These are phyloP conservation scores for Arachnopeziza araneosa DNA, from an alignment of 2,329 filamentous ascomycete species.

Conservation along the genomic window DNA sequence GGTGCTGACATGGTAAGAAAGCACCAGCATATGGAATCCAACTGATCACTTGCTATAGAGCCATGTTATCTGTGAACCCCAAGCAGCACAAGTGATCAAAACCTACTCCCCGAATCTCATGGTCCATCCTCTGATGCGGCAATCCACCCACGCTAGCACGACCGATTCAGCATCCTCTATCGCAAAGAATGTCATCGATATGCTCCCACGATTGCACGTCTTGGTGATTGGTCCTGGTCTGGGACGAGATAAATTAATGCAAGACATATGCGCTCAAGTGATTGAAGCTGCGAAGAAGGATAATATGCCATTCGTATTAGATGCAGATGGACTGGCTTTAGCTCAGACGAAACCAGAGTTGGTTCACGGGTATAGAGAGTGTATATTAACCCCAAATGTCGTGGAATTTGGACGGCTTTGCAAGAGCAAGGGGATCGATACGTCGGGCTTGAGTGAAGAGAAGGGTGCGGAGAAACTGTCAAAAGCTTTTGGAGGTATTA, in stretches of 20 bases:
- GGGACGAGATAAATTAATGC: slow-evolving; percentile 84
- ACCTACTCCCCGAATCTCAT: slow-evolving; percentile 97
- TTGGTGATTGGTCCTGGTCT: slow-evolving; percentile 90
- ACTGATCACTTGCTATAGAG: slow-evolving; percentile 46
- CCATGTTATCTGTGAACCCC: slow-evolving; percentile 92
- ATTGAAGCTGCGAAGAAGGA: slow-evolving; percentile 70
- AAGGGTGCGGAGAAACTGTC: slow-evolving; percentile 60
- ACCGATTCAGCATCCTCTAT: slow-evolving; percentile 54
- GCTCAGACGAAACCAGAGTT: slow-evolving; percentile 71
- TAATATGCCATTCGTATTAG: slow-evolving; percentile 76
- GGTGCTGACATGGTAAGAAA: slow-evolving; percentile 78
- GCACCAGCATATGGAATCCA: not conserved
- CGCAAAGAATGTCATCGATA: slow-evolving; percentile 63
- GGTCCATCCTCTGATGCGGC: slow-evolving; percentile 94
- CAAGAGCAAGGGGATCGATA: slow-evolving; percentile 65
- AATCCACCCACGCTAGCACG: slow-evolving; percentile 51
- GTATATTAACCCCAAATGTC: slow-evolving; percentile 90
- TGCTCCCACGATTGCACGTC: slow-evolving; percentile 84
- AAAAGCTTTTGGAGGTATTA: slow-evolving; percentile 76
- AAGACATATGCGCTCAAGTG: slow-evolving; percentile 74
- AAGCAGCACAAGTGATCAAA: slow-evolving; percentile 85
- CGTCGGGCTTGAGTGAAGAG: slow-evolving; percentile 34
- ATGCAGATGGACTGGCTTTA: slow-evolving; percentile 81
- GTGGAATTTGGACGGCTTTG: slow-evolving; percentile 85
- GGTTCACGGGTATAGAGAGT: slow-evolving; percentile 73